Evolutionary conservation across 768 basidiomycete species (phyloP), one percentile per base, ranked within the genome.

Genomic region (Termitomyces heimii): DNA sequence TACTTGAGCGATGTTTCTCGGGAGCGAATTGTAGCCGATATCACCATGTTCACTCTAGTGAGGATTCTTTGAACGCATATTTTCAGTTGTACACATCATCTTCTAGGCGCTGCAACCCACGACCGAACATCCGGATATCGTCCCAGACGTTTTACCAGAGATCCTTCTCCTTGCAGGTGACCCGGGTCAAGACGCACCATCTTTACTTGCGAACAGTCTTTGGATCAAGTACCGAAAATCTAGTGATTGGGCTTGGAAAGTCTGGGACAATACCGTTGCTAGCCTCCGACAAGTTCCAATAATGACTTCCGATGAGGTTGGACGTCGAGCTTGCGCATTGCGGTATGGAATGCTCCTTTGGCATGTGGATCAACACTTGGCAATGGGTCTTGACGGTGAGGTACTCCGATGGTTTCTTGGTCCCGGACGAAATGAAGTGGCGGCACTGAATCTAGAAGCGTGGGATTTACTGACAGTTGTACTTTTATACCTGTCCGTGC

Each of bases 181-280:
- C 64, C 70, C 76, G 3, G 77, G 79, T 50, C 73, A 74, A 0
- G 83, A 86, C 56, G 88, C 84, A 5, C 80, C 88, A 2, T 84
- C 84, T 0, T 78, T 80, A 47, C 81, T 93, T 22, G 90, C 89
- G 0, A 88, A 87, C 62, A 80, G 80, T 46, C 74, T 93, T 14
- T 93, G 91, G 91, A 88, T 89, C 69, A 88, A 89, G 66, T 92
- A 92, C 63, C 83, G 87, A 43, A 82, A 81, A 16, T 82, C 88
- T 0, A 64, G 70, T 14, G 82, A 89, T 62, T 92, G 90, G 89
- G 89, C 81, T 2, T 87, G 83, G 83, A 87, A 85, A 63, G 86
- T 88, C 20, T 92, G 90, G 90, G 89, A 92, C 66, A 92, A 89
- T 63, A 83, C 86, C 1, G 77, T 93, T 44, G 82, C 87, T 6